Conservation (phyloP, 1,284 basidiomycete species). For the Singerocomus rubriflavus region DNA sequence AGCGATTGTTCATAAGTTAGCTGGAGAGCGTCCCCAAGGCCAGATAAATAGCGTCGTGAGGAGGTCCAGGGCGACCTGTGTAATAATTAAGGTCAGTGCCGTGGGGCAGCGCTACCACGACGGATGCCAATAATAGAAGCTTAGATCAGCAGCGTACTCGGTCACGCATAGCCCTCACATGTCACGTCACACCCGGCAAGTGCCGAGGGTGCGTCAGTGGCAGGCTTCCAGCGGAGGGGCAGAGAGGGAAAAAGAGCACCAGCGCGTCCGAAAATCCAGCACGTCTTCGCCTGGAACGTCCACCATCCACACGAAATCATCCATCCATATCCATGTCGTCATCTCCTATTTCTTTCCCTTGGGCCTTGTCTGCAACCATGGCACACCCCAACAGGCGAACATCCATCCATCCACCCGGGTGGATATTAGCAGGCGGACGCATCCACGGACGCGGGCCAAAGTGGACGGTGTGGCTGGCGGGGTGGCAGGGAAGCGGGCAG, state of each 20-base stretch:
- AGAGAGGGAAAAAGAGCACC: conserved; percentile 19
- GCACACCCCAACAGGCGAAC: background rate
- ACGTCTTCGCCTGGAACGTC: conserved; percentile 35
- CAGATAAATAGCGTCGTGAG: conserved; percentile 2
- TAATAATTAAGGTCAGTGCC: no score
- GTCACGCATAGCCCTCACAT: conserved; percentile 17
- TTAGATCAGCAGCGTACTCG: conserved; percentile 16
- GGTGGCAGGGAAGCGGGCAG: conserved; percentile 23
- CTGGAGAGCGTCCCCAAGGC: background rate
- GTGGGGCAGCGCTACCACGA: background rate
- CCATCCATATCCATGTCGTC: background rate
- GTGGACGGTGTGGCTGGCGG: conserved; percentile 10
- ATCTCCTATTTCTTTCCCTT: conserved; percentile 7
- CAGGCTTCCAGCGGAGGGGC: conserved; percentile 21
- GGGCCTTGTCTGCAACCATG: conserved; percentile 4
- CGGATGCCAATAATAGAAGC: conserved; percentile 21
- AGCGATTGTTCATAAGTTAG: conserved; percentile 21
- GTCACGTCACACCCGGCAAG: conserved; percentile 27
- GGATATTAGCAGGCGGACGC: background rate
- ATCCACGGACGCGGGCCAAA: background rate
- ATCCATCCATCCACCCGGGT: background rate
- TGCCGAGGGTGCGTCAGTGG: conserved; percentile 21
- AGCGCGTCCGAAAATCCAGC: conserved; percentile 24
- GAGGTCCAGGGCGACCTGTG: background rate
- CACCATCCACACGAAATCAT: conserved; percentile 24